These are phyloP conservation scores for Mucor irregularis DNA, from an alignment of 371 early-diverging fungal species.

Conservation along the genomic window DNA sequence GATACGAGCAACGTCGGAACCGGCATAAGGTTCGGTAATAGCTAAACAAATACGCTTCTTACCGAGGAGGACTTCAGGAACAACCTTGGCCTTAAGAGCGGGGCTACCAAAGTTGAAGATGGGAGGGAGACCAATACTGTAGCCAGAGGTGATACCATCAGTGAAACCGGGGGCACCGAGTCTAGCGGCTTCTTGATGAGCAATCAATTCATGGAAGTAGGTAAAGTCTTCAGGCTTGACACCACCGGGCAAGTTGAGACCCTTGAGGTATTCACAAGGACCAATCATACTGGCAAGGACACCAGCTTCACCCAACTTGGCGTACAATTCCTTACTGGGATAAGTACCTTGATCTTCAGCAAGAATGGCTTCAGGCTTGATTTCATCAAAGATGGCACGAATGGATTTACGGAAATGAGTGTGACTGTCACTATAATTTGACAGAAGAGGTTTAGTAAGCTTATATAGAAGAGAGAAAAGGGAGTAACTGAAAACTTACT, in stretches of 20 bases:
- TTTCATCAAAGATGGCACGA: slow-evolving; percentile 54
- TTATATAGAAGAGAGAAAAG: background rate
- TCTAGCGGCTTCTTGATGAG: slow-evolving; percentile 78
- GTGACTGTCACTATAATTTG: slow-evolving; percentile 55
- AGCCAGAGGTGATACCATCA: slow-evolving; percentile 45
- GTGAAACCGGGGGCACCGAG: slow-evolving; percentile 79
- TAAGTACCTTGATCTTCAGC: slow-evolving; percentile 46
- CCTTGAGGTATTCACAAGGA: slow-evolving; percentile 49
- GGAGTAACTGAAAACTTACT: slow-evolving; percentile 31
- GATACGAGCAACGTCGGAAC: slow-evolving; percentile 82
- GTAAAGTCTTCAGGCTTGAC: slow-evolving; percentile 65
- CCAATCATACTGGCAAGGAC: slow-evolving; percentile 69
- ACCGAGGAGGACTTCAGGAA: slow-evolving; percentile 69
- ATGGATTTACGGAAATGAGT: slow-evolving; percentile 52
- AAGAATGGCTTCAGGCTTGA: slow-evolving; percentile 43
- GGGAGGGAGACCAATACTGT: slow-evolving; percentile 57
- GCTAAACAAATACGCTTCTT: slow-evolving; percentile 79
- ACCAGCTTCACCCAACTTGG: slow-evolving; percentile 65
- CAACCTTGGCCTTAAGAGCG: slow-evolving; percentile 57
- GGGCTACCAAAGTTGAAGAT: slow-evolving; percentile 72
- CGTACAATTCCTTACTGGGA: slow-evolving; percentile 50
- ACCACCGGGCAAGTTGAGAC: slow-evolving; percentile 42
- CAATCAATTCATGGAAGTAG: slow-evolving; percentile 79
- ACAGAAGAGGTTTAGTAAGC: slow-evolving; percentile 4
- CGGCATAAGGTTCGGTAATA: slow-evolving; percentile 67